Conservation (phyloP, 768 basidiomycete genomes). For the Pleurotus pulmonarius region DNA sequence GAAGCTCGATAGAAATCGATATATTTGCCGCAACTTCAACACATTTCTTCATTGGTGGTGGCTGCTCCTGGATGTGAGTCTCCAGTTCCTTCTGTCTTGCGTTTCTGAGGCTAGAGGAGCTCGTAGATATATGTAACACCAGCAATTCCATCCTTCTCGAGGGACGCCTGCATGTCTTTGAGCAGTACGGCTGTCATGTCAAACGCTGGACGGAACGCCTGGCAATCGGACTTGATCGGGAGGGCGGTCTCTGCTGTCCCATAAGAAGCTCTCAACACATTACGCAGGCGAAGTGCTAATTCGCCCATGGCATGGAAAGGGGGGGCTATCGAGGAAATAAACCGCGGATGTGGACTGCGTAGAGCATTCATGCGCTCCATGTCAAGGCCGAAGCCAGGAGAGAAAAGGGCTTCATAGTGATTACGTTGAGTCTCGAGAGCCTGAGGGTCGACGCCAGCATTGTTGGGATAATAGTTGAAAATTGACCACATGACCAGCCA, state of each 20-base stretch:
- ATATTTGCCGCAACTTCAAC: not conserved
- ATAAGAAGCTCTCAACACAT: not conserved
- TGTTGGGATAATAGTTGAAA: not conserved
- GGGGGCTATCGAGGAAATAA: not conserved
- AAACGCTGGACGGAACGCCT: not conserved
- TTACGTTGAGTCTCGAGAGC: not conserved
- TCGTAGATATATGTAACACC: no score
- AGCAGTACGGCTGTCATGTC: no score
- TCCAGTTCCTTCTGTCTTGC: no score
- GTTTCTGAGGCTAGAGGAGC: no score
- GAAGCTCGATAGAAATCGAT: no score
- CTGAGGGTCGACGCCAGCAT: not conserved
- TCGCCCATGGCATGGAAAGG: not conserved
- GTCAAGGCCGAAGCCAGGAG: not conserved
- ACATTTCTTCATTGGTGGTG: no score
- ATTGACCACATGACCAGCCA: conserved; percentile 10
- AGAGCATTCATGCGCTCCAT: not conserved
- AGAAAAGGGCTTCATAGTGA: not conserved
- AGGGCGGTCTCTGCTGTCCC: not conserved
- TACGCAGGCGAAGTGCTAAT: not conserved
- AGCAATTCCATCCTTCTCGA: no score
- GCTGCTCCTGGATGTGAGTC: no score
- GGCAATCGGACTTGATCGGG: not conserved
- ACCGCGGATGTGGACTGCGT: not conserved
- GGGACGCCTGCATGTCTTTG: no score